These are phyloP conservation scores for Xylaria venustula DNA, from an alignment of 495 filamentous ascomycete species.

Conservation along the genomic window DNA sequence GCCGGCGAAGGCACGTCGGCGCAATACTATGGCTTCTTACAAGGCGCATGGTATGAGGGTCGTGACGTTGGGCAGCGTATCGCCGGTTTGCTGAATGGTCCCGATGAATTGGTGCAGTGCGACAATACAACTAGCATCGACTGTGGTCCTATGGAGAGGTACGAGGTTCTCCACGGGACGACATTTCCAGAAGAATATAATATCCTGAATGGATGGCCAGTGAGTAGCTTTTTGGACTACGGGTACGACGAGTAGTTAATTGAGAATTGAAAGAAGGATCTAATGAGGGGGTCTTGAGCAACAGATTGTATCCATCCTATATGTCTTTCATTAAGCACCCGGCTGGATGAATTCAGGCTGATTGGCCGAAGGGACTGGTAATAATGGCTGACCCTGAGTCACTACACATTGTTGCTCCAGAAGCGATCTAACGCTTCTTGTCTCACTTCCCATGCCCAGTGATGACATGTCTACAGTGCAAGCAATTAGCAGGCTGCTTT, in stretches of 20 bases:
- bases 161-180: constrained; percentile 28
- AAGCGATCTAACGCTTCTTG: constrained; percentile 45
- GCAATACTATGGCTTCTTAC: constrained; percentile 71
- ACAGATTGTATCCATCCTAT: too few relatives aligned
- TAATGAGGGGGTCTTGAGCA: background rate
- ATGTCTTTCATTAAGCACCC: background rate
- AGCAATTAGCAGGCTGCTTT: background rate
- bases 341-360: background rate
- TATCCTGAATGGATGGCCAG: constrained; percentile 31
- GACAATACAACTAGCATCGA: constrained; percentile 26
- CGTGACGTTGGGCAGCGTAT: constrained; percentile 51
- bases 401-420: constrained; percentile 28
- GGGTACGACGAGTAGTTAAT: constrained; percentile 21
- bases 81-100: constrained; percentile 40
- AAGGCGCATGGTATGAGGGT: constrained; percentile 61
- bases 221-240: constrained; percentile 31
- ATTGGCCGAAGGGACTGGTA: background rate
- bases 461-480: constrained; percentile 42
- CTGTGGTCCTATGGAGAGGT: constrained; percentile 23
- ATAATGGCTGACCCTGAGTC: too few relatives aligned
- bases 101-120: constrained; percentile 17
- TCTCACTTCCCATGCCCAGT: constrained; percentile 49
- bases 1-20: constrained; percentile 70
- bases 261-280: background rate
- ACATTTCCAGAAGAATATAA: constrained; percentile 23